phyloP scores from a whole-genome alignment of 257 asterid species.

The Thymus quinquecostatus region DNA sequence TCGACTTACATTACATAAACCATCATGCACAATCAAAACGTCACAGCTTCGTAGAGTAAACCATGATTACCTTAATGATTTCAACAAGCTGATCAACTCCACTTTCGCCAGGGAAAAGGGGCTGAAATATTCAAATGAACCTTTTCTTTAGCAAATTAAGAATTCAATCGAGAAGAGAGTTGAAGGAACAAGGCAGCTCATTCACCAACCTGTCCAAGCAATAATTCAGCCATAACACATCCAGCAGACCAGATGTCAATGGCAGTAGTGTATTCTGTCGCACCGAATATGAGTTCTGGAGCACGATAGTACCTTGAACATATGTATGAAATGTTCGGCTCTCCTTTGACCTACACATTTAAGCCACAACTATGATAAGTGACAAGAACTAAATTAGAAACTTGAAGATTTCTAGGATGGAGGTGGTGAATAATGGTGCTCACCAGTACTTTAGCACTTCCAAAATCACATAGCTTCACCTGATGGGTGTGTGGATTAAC shows the following conservation, averaged over 20 bases:
- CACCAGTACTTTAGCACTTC: constrained; percentile 90
- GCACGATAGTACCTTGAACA: constrained; percentile 68
- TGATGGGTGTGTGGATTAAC: constrained; percentile 93
- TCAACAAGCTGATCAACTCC: constrained; percentile 69
- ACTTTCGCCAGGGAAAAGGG: constrained; percentile 66
- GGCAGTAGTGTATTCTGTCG: constrained; percentile 61
- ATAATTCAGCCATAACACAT: constrained; percentile 59
- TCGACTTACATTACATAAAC: background rate
- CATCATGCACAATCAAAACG: background rate
- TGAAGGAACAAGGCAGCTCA: constrained; percentile 10
- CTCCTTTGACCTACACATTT: constrained; percentile 58
- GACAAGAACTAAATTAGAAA: background rate
- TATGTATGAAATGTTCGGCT: constrained; percentile 64
- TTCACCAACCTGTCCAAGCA: constrained; percentile 58
- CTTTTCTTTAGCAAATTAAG: constrained; percentile 20
- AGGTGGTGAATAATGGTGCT: constrained; percentile 21
- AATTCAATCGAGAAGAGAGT: constrained; percentile 3
- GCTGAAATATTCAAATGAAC: constrained; percentile 42
- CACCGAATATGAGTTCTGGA: constrained; percentile 67
- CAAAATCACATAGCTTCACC: constrained; percentile 92
- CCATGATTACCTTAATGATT: constrained; percentile 54
- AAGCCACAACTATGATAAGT: constrained; percentile 13
- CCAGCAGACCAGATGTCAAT: constrained; percentile 72
- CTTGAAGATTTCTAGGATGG: background rate
- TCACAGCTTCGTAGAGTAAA: constrained; percentile 1